A percentile compares a stretch with the other conserved stretches of the same genome.
Conservation (phyloP, 2,329 filamentous ascomycete genomes). For the Sarocladium strictum region DNA sequence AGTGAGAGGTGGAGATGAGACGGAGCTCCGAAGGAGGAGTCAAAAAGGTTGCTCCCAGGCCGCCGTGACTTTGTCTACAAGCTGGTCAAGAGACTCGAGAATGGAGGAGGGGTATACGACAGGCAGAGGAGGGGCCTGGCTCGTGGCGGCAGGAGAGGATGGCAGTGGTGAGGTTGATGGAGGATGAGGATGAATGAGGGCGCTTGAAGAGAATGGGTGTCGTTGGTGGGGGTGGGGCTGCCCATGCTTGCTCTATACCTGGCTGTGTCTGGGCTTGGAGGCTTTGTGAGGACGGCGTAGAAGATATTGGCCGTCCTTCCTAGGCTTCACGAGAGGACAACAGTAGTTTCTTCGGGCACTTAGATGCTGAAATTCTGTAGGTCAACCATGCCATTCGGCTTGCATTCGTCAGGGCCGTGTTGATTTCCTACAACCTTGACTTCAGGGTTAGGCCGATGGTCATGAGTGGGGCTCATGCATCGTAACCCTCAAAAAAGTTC, state of each 20-base stretch:
- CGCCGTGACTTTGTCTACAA: not conserved
- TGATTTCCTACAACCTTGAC: too few relatives aligned
- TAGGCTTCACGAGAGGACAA: too few relatives aligned
- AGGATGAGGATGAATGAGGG: not conserved
- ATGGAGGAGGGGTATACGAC: not conserved
- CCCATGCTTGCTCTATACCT: not conserved
- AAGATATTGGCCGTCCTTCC: too few relatives aligned
- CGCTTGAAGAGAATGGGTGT: not conserved
- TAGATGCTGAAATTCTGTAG: too few relatives aligned
- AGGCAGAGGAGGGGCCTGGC: not conserved
- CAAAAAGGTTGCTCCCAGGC: too few relatives aligned
- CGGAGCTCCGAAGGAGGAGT: too few relatives aligned
- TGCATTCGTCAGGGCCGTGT: too few relatives aligned
- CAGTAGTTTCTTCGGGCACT: too few relatives aligned
- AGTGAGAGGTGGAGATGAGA: not conserved
- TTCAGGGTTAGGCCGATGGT: not conserved
- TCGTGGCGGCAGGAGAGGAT: not conserved
- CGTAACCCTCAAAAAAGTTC: constrained; percentile 4
- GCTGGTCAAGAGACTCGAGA: not conserved
- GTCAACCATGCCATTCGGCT: too few relatives aligned
- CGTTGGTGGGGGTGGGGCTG: constrained; percentile 6
- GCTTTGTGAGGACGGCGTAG: too few relatives aligned
- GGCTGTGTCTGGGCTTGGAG: too few relatives aligned
- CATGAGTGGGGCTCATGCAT: not conserved
- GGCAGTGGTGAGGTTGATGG: not conserved